Percentiles rank a stretch among this genome's conserved stretches.
These are phyloP conservation scores for Pisolithus microcarpus DNA, from an alignment of 768 basidiomycete genomes.

Conservation along the genomic window DNA sequence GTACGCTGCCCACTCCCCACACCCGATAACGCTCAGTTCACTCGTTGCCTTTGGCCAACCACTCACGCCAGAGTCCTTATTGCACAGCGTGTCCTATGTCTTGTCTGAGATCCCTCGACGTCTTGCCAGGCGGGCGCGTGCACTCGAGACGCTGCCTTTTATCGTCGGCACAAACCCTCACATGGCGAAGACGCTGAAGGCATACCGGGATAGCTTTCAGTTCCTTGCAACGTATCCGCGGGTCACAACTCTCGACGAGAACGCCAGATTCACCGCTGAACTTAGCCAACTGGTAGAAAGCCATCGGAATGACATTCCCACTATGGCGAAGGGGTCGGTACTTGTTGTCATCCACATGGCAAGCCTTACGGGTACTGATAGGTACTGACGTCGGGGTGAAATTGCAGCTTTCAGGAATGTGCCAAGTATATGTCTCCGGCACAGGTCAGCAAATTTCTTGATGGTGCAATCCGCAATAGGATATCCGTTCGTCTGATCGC, in stretches of 20 bases:
- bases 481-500: conserved; percentile 85
- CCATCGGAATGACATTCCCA: conserved; percentile 85
- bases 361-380: neutral
- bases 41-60: conserved; percentile 73
- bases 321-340: conserved; percentile 78
- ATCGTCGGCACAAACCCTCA: conserved; percentile 89
- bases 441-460: conserved; percentile 75
- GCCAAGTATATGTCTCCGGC: conserved; percentile 73
- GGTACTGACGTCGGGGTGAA: neutral
- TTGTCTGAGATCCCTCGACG: conserved; percentile 72
- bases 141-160: conserved; percentile 72
- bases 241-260: conserved; percentile 64
- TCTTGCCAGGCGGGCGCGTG: conserved; percentile 66
- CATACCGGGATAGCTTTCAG: conserved; percentile 64
- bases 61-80: conserved; percentile 58
- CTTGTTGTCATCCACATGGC: neutral
- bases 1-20: conserved; percentile 56
- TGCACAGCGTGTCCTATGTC: conserved; percentile 68
- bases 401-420: conserved; percentile 74
- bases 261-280: conserved; percentile 56
- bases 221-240: conserved; percentile 61
- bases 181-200: conserved; percentile 61
- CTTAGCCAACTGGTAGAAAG: conserved; percentile 66
- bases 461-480: conserved; percentile 78
- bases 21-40: conserved; percentile 63